A percentile compares a stretch with the other conserved stretches of the same genome.
Evolutionary conservation across 805 yeast species (phyloP).

Genomic region (Wickerhamiella occidentalis): DNA sequence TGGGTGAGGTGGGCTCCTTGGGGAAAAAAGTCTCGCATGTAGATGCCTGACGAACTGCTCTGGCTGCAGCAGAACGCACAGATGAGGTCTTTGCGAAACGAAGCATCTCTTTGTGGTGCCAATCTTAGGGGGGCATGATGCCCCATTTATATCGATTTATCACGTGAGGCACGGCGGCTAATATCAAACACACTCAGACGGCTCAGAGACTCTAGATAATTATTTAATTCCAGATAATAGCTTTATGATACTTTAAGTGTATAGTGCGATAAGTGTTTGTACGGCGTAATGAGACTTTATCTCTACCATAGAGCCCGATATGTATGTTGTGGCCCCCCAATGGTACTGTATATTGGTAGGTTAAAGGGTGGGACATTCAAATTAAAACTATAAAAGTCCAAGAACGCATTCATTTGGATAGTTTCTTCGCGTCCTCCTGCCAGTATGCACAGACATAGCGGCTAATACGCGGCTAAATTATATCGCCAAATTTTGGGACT

Average conservation of each 20-base stretch:
- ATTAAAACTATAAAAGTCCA: no score
- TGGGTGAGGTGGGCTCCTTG: conserved; percentile 64
- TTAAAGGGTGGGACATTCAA: no score
- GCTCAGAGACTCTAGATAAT: no score
- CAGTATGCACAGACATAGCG: background rate
- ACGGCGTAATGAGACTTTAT: no score
- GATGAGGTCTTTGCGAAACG: background rate
- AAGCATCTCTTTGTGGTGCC: conserved; percentile 1
- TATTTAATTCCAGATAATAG: no score
- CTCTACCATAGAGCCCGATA: no score
- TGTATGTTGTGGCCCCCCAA: no score
- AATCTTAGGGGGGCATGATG: background rate
- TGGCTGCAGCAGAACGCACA: background rate
- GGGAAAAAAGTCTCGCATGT: conserved; percentile 41
- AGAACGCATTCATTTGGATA: no score
- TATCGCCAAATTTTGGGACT: background rate
- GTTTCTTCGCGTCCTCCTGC: background rate
- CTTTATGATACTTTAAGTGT: background rate
- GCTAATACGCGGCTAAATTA: conserved; percentile 1
- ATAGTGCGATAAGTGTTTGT: no score
- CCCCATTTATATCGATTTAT: background rate
- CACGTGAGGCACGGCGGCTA: conserved; percentile 8
- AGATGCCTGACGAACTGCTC: conserved; percentile 14
- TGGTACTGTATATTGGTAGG: no score
- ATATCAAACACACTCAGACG: background rate